A percentile compares a stretch with the other conserved stretches of the same genome.
Conservation (phyloP, 805 yeast genomes). For the Wickerhamiella sorbophila region DNA sequence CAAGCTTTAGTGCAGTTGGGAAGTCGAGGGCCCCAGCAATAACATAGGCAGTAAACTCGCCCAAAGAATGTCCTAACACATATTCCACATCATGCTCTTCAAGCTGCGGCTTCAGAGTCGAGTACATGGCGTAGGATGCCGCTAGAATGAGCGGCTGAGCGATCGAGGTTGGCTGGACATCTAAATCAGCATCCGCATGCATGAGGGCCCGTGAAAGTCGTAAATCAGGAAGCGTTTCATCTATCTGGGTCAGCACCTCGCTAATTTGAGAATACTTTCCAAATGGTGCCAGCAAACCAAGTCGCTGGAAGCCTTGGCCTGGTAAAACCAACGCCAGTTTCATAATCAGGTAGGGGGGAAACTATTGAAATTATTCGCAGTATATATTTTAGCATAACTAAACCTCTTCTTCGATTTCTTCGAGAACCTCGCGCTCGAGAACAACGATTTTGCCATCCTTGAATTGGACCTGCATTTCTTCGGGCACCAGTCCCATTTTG, state of each 20-base stretch:
- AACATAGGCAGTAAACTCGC: conserved; percentile 35
- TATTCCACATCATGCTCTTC: conserved; percentile 8
- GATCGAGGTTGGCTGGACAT: conserved; percentile 28
- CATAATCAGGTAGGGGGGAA: background rate
- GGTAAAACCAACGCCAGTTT: conserved; percentile 15
- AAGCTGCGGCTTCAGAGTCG: conserved; percentile 9
- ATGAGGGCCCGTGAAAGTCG: conserved; percentile 11
- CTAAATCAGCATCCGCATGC: conserved; percentile 6
- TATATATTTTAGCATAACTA: conserved; percentile 10
- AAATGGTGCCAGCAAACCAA: conserved; percentile 20
- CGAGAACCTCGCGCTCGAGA: conserved; percentile 41
- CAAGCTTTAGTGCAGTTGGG: conserved; percentile 29
- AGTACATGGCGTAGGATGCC: conserved; percentile 26
- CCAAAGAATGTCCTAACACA: conserved; percentile 37
- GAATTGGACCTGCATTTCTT: conserved; percentile 14
- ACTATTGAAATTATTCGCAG: background rate
- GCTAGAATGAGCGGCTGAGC: conserved; percentile 44
- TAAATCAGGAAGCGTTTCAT: conserved; percentile 30
- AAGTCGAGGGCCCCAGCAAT: conserved; percentile 28
- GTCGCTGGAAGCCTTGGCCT: conserved; percentile 28
- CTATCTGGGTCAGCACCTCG: conserved; percentile 21
- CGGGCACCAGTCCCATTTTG: conserved; percentile 10
- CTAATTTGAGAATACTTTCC: conserved; percentile 11
- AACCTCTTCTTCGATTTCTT: conserved; percentile 32
- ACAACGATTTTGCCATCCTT: conserved; percentile 16